Conservation (phyloP, 1,284 basidiomycete genomes). For the Ustilago xerochloae region DNA sequence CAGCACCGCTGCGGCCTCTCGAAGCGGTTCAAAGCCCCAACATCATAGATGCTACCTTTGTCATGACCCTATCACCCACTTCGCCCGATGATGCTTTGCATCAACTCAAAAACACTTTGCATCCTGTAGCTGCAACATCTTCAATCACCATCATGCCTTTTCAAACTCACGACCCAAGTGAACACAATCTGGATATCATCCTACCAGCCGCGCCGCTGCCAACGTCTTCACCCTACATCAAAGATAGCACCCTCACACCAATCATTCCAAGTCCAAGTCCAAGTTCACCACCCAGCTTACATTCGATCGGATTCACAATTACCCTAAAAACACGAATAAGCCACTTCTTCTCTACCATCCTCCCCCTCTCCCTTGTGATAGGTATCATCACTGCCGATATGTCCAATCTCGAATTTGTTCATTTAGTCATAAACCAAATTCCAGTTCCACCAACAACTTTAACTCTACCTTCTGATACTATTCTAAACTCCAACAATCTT, state of each 20-base stretch:
- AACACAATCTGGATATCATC: too few species aligned
- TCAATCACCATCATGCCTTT: too few species aligned
- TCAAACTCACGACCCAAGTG: too few species aligned
- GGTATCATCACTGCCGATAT: conserved; percentile 22
- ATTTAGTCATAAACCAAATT: conserved; percentile 1
- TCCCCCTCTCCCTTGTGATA: conserved; percentile 17
- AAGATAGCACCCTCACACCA: not conserved
- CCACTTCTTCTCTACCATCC: conserved; percentile 8
- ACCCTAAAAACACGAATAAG: not conserved
- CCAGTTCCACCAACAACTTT: not conserved
- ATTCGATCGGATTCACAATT: not conserved
- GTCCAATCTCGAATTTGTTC: conserved; percentile 35
- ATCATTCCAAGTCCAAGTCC: not conserved
- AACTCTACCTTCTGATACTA: conserved; percentile 3
- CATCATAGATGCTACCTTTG: too few species aligned
- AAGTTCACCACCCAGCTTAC: not conserved
- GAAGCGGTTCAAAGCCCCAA: too few species aligned
- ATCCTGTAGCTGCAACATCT: too few species aligned
- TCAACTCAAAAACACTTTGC: too few species aligned
- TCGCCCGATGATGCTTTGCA: too few species aligned
- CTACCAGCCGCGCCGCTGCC: too few species aligned
- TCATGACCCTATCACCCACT: too few species aligned
- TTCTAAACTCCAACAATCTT: conserved; percentile 7
- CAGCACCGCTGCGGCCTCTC: too few species aligned
- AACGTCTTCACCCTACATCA: too few species aligned